Evolutionary conservation across 2,329 filamentous ascomycete species (phyloP).

Genomic region (Clonostachys sp.): DNA sequence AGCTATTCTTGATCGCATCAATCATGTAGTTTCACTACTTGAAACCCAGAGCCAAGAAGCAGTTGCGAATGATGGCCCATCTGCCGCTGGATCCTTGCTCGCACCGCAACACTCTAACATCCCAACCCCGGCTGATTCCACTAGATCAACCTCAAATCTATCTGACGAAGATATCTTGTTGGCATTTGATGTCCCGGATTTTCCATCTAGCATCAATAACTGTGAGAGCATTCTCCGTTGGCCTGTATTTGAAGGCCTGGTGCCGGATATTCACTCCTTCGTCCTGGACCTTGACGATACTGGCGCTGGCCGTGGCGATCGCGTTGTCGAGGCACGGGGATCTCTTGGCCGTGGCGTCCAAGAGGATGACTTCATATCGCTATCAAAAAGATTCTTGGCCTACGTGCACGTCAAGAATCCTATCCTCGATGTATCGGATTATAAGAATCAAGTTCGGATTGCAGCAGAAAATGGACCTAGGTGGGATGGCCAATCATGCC

Average conservation of each 20-base stretch:
- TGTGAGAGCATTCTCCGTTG: slow-evolving; percentile 1
- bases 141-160: too few relatives aligned
- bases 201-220: neutral
- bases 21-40: too few relatives aligned
- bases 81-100: too few relatives aligned
- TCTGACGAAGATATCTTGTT: too few relatives aligned
- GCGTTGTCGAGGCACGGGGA: neutral
- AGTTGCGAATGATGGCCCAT: too few relatives aligned
- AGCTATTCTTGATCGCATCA: too few relatives aligned
- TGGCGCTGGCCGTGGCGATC: neutral
- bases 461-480: neutral
- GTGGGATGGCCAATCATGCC: slow-evolving; percentile 1
- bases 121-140: too few relatives aligned
- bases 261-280: neutral
- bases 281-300: neutral
- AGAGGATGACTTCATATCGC: neutral
- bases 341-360: neutral
- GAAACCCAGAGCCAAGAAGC: too few relatives aligned
- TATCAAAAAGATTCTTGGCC: neutral
- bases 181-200: too few relatives aligned
- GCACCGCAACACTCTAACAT: too few relatives aligned
- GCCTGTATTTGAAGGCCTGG: neutral
- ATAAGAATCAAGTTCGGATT: neutral
- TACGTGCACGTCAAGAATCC: slow-evolving; percentile 1
- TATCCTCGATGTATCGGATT: neutral